Percentiles rank a stretch among this genome's conserved stretches.
phyloP scores from a whole-genome alignment of 2,329 filamentous ascomycete species.

The Chalaropsis thielavioides region DNA sequence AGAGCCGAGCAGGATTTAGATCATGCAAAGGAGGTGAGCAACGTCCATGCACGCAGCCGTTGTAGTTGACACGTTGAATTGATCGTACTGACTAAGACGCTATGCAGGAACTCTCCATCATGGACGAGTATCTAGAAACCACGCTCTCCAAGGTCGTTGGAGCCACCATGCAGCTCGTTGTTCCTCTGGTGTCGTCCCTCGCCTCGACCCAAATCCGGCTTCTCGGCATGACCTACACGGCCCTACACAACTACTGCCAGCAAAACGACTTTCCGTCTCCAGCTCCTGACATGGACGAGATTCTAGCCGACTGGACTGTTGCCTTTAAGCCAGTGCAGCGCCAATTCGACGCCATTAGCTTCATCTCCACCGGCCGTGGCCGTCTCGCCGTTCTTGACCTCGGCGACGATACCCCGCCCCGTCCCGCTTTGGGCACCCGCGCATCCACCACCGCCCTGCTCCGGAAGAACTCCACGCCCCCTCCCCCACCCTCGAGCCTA shows the following conservation, averaged over 20 bases:
- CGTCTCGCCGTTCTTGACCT: constrained; percentile 28
- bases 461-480: neutral
- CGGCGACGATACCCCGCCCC: constrained; percentile 5
- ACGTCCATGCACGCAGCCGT: neutral
- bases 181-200: constrained; percentile 53
- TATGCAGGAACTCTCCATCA: constrained; percentile 52
- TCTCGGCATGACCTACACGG: constrained; percentile 64
- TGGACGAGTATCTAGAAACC: constrained; percentile 58
- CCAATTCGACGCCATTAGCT: constrained; percentile 50
- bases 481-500: neutral
- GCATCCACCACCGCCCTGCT: constrained; percentile 5
- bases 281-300: constrained; percentile 55
- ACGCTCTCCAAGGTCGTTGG: constrained; percentile 57
- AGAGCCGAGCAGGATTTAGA: constrained; percentile 60
- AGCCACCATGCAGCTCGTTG: constrained; percentile 59
- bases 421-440: constrained; percentile 5
- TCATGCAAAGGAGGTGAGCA: constrained; percentile 45
- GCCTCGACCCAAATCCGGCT: constrained; percentile 65
- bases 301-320: constrained; percentile 51
- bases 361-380: constrained; percentile 53
- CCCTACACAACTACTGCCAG: constrained; percentile 57
- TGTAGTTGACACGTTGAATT: neutral
- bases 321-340: constrained; percentile 49
- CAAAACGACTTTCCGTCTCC: constrained; percentile 56
- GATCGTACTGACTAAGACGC: neutral